Base-by-base conservation (phyloP, 2,329 filamentous ascomycete species). In the Fusarium sp. region DNA sequence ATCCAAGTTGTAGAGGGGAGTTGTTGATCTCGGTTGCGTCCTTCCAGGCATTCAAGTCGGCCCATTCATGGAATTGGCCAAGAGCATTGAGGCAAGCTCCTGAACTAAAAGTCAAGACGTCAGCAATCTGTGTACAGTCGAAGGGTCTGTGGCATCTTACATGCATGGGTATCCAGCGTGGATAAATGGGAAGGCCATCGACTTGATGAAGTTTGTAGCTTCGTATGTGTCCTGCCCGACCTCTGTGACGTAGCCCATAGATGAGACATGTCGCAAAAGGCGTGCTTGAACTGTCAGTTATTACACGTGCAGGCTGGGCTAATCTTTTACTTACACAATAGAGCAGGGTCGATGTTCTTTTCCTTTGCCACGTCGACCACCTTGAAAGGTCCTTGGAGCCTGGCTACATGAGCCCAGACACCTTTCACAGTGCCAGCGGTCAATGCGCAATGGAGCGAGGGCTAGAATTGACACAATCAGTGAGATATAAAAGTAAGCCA, bases 181-280 rank as follows among this genome's bases (percentile, higher is more conserved):
- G 14, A 82, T 77, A 19, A 76, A 69, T 6, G 75, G 72, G 21
- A 79, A 69, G 39, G 71, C 74, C 50, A 81, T 62, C 0, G 77
- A 74, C 40, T 72, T 78, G 42, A 75, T 72, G 54, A 79, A 81
- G 68, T 78, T 80, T 54, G 77, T 82, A 0, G 75, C 70, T 63
- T 69, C 65, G 65, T 81, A 82, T 26, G 76, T 73, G 42, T 82
- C 77, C 0, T 59, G 49, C 1, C 69, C 77, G 1, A 73, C 72
- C 59, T 82, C 79, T 1, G 69, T 67, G 44, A 82, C 68, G 59
- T 81, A 79, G 1, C 80, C 79, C 76, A 81, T 80, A 1, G 79
- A 75, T 1, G 69, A 73, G 1, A 81, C 61, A 54, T 82, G 80
- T 15, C 76, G 70, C 68, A 82, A 69, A 30, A 81, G 63, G 10